Evolutionary conservation across 139 green algal species (phyloP).

Genomic region (Micromonas commoda): DNA sequence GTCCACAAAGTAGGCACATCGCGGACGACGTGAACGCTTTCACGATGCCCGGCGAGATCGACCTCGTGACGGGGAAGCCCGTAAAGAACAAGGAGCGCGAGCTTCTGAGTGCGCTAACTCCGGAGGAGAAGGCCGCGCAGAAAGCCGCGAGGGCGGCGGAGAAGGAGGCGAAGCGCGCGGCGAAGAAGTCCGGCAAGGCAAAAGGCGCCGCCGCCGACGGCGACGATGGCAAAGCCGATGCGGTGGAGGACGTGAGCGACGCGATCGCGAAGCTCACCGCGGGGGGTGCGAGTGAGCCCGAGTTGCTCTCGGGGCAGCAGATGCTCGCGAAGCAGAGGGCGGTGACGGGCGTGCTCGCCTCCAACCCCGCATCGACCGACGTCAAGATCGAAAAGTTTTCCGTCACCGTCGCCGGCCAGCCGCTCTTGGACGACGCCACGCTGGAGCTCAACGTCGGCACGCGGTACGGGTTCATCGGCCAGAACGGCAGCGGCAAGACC

Average conservation of each 20-base stretch:
- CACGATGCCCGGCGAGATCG: not conserved
- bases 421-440: constrained; percentile 4
- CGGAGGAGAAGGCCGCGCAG: constrained; percentile 14
- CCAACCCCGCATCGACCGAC: not conserved
- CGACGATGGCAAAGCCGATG: not conserved
- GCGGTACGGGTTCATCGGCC: constrained; percentile 8
- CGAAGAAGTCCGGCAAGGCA: constrained; percentile 28
- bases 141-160: not conserved
- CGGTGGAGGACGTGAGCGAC: not conserved
- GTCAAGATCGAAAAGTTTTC: not conserved
- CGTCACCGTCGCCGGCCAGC: not conserved
- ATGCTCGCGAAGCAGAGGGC: not conserved
- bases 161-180: not conserved
- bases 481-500: constrained; percentile 14
- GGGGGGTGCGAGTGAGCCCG: not conserved
- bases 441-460: not conserved
- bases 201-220: not conserved
- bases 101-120: not conserved
- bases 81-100: not conserved
- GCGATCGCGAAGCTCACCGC: not conserved
- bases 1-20: no score
- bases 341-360: not conserved
- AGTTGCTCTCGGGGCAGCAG: not conserved
- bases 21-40: no score
- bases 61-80: not conserved